A percentile compares a stretch with the other conserved stretches of the same genome.
Conservation (phyloP, 2,329 filamentous ascomycete species). For the Monosporascus sp. region DNA sequence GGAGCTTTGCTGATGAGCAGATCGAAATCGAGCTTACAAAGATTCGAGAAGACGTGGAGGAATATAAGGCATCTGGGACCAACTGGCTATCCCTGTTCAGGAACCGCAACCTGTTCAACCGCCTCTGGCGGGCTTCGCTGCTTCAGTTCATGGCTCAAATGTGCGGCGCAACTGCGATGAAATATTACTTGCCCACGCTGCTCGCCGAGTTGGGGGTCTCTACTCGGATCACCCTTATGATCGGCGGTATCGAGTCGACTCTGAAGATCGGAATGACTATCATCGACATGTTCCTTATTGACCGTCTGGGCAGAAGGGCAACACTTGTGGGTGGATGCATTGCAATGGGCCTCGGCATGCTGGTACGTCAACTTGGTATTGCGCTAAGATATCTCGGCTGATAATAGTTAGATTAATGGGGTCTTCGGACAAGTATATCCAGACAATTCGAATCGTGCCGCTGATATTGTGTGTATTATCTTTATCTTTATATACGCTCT, state of each 20-base stretch:
- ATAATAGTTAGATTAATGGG: slow-evolving; percentile 42
- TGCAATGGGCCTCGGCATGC: slow-evolving; percentile 47
- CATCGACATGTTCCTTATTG: slow-evolving; percentile 52
- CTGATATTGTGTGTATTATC: slow-evolving; percentile 46
- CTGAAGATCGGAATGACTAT: slow-evolving; percentile 52
- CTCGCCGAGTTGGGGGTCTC: slow-evolving; percentile 45
- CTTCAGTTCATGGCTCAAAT: slow-evolving; percentile 57
- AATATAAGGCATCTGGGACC: slow-evolving; percentile 29
- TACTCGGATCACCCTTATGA: slow-evolving; percentile 43
- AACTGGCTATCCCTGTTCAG: slow-evolving; percentile 44
- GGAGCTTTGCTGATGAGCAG: slow-evolving; percentile 28
- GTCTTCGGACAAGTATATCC: slow-evolving; percentile 46
- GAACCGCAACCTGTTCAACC: slow-evolving; percentile 40
- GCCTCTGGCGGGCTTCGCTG: slow-evolving; percentile 51
- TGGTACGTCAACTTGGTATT: slow-evolving; percentile 32
- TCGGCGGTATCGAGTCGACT: slow-evolving; percentile 51
- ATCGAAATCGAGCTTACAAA: slow-evolving; percentile 37
- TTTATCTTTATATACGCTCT: slow-evolving; percentile 55
- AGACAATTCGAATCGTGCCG: slow-evolving; percentile 37
- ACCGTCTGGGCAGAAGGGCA: slow-evolving; percentile 42
- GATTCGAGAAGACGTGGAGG: slow-evolving; percentile 39
- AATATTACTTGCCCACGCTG: slow-evolving; percentile 53
- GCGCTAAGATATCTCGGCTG: neutral
- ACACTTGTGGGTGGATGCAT: slow-evolving; percentile 44
- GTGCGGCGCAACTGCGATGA: slow-evolving; percentile 55